These are phyloP conservation scores for Aquilaria sinensis DNA, from an alignment of 345 rosid genomes.

Conservation along the genomic window DNA sequence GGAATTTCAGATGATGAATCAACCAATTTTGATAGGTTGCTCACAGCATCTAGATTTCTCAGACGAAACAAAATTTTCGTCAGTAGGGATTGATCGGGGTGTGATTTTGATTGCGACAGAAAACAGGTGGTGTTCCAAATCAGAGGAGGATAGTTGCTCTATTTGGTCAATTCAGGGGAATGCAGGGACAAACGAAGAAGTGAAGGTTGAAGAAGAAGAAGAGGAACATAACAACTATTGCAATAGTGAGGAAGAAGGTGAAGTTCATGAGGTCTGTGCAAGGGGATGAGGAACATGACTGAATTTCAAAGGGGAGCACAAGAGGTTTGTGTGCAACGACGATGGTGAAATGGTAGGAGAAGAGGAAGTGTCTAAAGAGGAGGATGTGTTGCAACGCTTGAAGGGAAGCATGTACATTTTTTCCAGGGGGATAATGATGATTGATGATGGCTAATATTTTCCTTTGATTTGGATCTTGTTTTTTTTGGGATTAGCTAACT, in stretches of 20 bases:
- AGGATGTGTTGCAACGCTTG: slow-evolving; percentile 50
- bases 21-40: slow-evolving; percentile 38
- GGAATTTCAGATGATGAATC: slow-evolving; percentile 19
- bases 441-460: background rate
- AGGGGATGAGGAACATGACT: slow-evolving; percentile 41
- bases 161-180: slow-evolving; percentile 79
- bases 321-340: slow-evolving; percentile 58
- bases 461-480: too few species aligned
- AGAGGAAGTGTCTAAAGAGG: background rate
- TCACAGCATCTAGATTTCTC: slow-evolving; percentile 71
- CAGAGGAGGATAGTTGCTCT: slow-evolving; percentile 59
- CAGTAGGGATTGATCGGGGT: slow-evolving; percentile 27
- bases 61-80: slow-evolving; percentile 52
- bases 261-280: slow-evolving; percentile 41
- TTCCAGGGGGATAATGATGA: slow-evolving; percentile 14
- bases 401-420: slow-evolving; percentile 59
- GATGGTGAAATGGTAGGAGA: slow-evolving; percentile 55
- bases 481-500: too few species aligned
- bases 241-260: slow-evolving; percentile 8
- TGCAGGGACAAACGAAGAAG: slow-evolving; percentile 45
- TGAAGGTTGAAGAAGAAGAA: slow-evolving; percentile 21
- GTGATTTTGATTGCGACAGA: slow-evolving; percentile 1
- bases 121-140: slow-evolving; percentile 7
- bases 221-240: slow-evolving; percentile 8
- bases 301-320: slow-evolving; percentile 54